A percentile compares a stretch with the other conserved stretches of the same genome.
phyloP scores from a whole-genome alignment of 2,329 filamentous ascomycete genomes.

The Elsinoe perseae region DNA sequence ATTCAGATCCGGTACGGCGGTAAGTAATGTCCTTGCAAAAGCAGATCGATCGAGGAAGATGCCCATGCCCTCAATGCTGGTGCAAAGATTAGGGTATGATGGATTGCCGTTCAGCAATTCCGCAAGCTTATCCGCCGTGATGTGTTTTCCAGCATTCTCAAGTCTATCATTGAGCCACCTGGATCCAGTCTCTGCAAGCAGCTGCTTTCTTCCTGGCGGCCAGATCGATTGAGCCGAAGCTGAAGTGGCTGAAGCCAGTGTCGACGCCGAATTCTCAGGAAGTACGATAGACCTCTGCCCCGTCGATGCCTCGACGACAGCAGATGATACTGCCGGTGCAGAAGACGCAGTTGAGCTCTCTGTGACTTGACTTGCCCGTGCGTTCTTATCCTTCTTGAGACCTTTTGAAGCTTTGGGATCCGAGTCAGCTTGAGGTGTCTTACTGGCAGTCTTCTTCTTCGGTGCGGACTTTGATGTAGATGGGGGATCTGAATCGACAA shows the following conservation, averaged over 20 bases:
- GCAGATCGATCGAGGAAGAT: slow-evolving; percentile 44
- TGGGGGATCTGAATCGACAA: neutral
- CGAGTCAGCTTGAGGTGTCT: neutral
- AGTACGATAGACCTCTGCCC: neutral
- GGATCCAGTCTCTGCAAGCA: slow-evolving; percentile 44
- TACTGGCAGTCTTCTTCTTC: neutral
- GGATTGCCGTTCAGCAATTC: slow-evolving; percentile 46
- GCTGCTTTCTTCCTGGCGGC: slow-evolving; percentile 44
- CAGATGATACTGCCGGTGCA: neutral
- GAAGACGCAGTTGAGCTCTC: neutral
- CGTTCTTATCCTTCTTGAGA: neutral
- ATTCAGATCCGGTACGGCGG: slow-evolving; percentile 38
- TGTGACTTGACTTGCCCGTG: neutral
- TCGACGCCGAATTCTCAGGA: neutral
- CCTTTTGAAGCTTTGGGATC: neutral
- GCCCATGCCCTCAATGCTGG: slow-evolving; percentile 43
- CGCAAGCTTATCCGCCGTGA: slow-evolving; percentile 37
- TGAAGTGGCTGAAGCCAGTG: neutral
- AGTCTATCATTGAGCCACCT: slow-evolving; percentile 38
- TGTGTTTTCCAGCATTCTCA: slow-evolving; percentile 35
- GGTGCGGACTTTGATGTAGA: neutral
- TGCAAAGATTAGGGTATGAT: slow-evolving; percentile 49
- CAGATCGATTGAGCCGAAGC: slow-evolving; percentile 28
- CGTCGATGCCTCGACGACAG: neutral
- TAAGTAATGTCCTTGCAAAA: slow-evolving; percentile 46